Percentiles rank a stretch among this genome's conserved stretches.
phyloP scores from a whole-genome alignment of 2,329 filamentous ascomycete genomes.

The Corniculantispora saksenae region DNA sequence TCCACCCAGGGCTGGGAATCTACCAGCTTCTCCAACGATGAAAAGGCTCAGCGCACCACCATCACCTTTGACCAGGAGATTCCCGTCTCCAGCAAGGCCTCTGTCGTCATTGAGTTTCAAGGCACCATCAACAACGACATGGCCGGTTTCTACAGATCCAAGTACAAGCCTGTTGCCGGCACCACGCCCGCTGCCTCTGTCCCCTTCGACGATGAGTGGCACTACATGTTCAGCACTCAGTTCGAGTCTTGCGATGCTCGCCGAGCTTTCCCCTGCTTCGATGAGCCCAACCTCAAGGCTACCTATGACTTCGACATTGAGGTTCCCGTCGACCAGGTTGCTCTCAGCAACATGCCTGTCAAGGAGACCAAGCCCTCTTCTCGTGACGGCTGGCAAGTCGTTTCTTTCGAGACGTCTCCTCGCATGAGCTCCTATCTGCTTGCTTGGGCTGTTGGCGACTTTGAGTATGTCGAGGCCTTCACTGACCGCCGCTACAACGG shows the following conservation, averaged over 20 bases:
- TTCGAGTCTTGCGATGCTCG: slow-evolving; percentile 96
- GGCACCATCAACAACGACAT: slow-evolving; percentile 87
- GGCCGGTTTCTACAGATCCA: slow-evolving; percentile 94
- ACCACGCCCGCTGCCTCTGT: slow-evolving; percentile 73
- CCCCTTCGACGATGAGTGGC: slow-evolving; percentile 72
- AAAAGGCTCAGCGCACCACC: slow-evolving; percentile 43
- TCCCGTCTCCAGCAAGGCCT: slow-evolving; percentile 72
- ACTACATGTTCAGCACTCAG: slow-evolving; percentile 88
- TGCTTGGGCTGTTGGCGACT: slow-evolving; percentile 89
- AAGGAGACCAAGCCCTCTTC: slow-evolving; percentile 73
- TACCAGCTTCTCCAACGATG: no score
- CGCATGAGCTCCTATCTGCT: slow-evolving; percentile 95
- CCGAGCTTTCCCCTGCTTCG: slow-evolving; percentile 92
- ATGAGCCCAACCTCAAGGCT: slow-evolving; percentile 91
- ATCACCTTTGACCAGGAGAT: slow-evolving; percentile 75
- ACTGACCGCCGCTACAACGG: slow-evolving; percentile 90
- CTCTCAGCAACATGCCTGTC: slow-evolving; percentile 95
- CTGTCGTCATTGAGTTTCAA: slow-evolving; percentile 74
- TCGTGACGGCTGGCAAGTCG: slow-evolving; percentile 74
- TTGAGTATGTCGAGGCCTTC: slow-evolving; percentile 90
- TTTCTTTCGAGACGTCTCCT: slow-evolving; percentile 89
- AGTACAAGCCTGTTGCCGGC: slow-evolving; percentile 81
- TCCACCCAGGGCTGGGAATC: no score
- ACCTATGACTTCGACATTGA: slow-evolving; percentile 88
- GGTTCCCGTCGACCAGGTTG: slow-evolving; percentile 87